Percentiles rank a stretch among this genome's conserved stretches.
Evolutionary conservation across 805 yeast genomes (phyloP).

Genomic region (Isabelozyma pseudorhagii): DNA sequence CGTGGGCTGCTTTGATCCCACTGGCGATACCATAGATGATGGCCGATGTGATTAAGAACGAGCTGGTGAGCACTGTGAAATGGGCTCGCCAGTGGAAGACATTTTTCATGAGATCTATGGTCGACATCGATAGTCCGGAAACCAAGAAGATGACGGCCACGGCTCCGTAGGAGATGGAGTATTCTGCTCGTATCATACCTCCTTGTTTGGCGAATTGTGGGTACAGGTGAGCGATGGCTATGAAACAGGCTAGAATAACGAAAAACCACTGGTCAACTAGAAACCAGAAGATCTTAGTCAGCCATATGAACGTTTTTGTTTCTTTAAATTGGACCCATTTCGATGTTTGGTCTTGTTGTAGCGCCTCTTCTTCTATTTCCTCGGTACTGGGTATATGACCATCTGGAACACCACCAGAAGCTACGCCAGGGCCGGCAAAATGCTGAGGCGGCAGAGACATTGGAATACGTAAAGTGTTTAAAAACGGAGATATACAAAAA

Average conservation of each 20-base stretch:
- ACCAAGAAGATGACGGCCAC: conserved; percentile 82
- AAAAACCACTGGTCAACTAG: conserved; percentile 69
- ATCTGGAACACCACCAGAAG: neutral
- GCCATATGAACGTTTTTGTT: conserved; percentile 7
- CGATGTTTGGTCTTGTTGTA: no score
- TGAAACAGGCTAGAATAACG: conserved; percentile 63
- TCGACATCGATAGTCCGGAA: conserved; percentile 75
- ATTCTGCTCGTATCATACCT: conserved; percentile 71
- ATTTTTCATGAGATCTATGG: conserved; percentile 58
- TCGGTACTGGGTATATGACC: neutral
- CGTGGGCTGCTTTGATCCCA: conserved; percentile 59
- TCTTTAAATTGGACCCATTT: no score
- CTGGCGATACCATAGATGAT: conserved; percentile 70
- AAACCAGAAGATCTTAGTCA: conserved; percentile 18
- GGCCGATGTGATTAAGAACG: conserved; percentile 69
- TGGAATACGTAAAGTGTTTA: no score
- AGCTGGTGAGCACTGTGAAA: conserved; percentile 58
- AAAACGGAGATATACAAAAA: no score
- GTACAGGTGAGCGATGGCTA: conserved; percentile 71
- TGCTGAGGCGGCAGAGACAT: no score
- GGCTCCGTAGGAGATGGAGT: conserved; percentile 79
- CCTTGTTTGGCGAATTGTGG: conserved; percentile 85
- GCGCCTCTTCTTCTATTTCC: no score
- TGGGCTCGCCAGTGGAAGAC: conserved; percentile 82
- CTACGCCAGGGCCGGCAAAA: neutral